Evolutionary conservation across 2,329 filamentous ascomycete genomes (phyloP), one percentile per base, ranked within the genome.

Genomic region (Ophiostoma sp.): DNA sequence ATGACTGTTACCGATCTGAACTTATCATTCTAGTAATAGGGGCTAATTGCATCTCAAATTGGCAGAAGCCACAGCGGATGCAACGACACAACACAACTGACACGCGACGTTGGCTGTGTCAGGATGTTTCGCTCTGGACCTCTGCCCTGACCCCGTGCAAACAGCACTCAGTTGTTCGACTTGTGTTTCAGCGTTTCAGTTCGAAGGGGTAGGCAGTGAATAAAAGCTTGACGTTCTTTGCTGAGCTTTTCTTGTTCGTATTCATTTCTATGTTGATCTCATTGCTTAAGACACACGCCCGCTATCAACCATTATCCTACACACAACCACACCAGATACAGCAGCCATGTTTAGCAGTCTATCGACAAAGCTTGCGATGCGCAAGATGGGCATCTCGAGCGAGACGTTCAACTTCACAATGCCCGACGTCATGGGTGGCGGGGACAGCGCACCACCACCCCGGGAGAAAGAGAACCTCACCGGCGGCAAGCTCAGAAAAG

Each of bases 281-380:
- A 27, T 11, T 8, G 4, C 4, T 9, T 11, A 8, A 52, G 47
- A 27, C 47, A 52, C 47, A 44, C 42, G 8, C 12, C 42, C 4
- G 27, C 27, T 27, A 27, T 27, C 27, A 27, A 27, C 27, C 27
- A 41, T 47, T 42, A 44, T 63, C 42, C 8, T 14, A 7, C 9
- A 49, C 16, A 9, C n/a, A 14, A 18, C 18, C 49, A 52, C 16
- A 52, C 8, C 49, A 18, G 5, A 14, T 6, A 52, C 70, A 52
- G 16, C 67, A 74, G 77, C 73, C 67, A 87, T 87, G 85, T 81
- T 87, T 74, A 81, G 82, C 73, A 82, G 79, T 71, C 76, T 87
- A 68, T 81, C 82, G 16, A 84, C 84, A 63, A 87, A 87, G 76
- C 77, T 87, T 71, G 85, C 84, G 70, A 79, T 87, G 72, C 84